phyloP scores from a whole-genome alignment of 1,139 yeast species.

The Saccharomyces pastorianus region DNA sequence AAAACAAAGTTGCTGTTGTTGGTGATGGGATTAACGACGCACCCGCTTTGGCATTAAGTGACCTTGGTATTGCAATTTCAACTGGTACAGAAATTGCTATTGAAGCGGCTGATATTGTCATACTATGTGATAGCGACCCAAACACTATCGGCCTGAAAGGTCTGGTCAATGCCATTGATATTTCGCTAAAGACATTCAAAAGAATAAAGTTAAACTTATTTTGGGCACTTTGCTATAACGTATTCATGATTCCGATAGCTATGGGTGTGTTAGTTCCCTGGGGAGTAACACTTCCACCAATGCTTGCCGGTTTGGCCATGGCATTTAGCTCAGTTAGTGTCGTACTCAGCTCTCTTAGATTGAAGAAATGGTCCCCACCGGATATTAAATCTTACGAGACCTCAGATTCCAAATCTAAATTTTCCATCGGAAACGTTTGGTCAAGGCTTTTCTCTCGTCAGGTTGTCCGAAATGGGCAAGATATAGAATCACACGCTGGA shows the following conservation, averaged over 20 bases:
- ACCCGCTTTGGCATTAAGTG: slow-evolving; percentile 84
- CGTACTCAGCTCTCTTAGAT: slow-evolving; percentile 64
- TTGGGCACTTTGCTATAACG: slow-evolving; percentile 80
- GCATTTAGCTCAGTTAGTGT: slow-evolving; percentile 88
- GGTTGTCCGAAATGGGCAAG: not conserved
- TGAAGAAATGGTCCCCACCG: slow-evolving; percentile 56
- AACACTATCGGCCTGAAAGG: slow-evolving; percentile 46
- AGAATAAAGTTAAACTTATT: slow-evolving; percentile 75
- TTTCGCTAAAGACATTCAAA: slow-evolving; percentile 60
- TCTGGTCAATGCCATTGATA: slow-evolving; percentile 63
- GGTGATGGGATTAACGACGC: slow-evolving; percentile 98
- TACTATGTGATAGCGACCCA: slow-evolving; percentile 34
- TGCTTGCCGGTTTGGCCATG: slow-evolving; percentile 90
- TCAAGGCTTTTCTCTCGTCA: not conserved
- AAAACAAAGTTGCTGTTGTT: slow-evolving; percentile 60
- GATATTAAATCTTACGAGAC: slow-evolving; percentile 8
- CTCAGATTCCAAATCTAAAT: not conserved
- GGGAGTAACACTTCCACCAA: slow-evolving; percentile 73
- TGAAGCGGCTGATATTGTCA: slow-evolving; percentile 87
- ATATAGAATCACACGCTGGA: slow-evolving; percentile 8
- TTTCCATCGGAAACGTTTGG: not conserved
- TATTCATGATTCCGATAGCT: slow-evolving; percentile 88
- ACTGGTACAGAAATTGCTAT: slow-evolving; percentile 94
- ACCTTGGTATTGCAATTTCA: slow-evolving; percentile 83
- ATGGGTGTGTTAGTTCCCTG: slow-evolving; percentile 85